Base-by-base conservation (phyloP, 1,284 basidiomycete species). In the Peniophora sp. region DNA sequence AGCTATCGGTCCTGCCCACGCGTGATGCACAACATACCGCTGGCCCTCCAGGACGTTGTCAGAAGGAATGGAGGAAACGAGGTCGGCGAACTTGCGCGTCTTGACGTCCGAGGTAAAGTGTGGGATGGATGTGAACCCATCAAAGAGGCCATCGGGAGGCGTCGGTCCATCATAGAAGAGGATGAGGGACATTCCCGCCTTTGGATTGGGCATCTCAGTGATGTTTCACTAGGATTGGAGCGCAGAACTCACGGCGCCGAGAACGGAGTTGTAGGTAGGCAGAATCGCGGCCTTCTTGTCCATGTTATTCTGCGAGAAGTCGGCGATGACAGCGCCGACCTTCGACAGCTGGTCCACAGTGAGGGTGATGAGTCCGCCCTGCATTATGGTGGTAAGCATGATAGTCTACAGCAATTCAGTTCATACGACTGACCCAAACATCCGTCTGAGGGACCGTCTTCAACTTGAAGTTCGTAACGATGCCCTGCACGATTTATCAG, bases 261-360 rank as follows among this genome's bases (percentile, higher is more conserved):
- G 53, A 2, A 72, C n/a, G 50, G 69, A 75, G 52, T 75, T 77
- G 51, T 76, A 81, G 0, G 79, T 70, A 0, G 75, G 69, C 39
- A 85, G 72, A n/a, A 81, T 70, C 1, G 60, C 65, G 5, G 83
- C 85, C 61, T 83, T 85, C 0, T 79, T 78, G 56, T 83, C 81
- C 0, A 59, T 74, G 11, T 73, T 72, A 2, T 67, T 70, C 8
- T 66, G 62, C 2, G 68, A 58, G 59, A 83, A 85, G n/a, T 71
- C 70, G 12, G 69, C 68, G 0, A 73, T 73, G 0, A 81, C 83
- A 2, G 57, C 64, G 17, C 63, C 65, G 23, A 81, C 66, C 2
- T 59, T 61, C 22, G 68, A 63, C 11, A 76, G 58, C 3, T 69
- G 55, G 16, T 69, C 60, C 3, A 49, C 61, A 11, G 65, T 69